Conservation (phyloP, 1,284 basidiomycete species). For the Stygiomarasmius scandens region DNA sequence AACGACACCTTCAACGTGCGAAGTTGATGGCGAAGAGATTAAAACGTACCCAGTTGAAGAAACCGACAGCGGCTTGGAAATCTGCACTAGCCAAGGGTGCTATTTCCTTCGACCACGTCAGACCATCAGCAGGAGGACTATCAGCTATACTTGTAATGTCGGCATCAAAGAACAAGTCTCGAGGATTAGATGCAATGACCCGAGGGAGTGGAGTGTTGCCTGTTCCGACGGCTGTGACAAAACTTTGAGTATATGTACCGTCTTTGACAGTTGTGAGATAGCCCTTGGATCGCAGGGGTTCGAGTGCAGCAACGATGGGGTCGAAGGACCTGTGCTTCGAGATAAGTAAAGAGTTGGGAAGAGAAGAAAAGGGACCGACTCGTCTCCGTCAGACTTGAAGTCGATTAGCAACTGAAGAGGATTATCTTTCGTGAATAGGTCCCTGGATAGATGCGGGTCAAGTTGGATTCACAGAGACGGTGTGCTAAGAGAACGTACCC, state of each 20-base stretch:
- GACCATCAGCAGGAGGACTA: neutral
- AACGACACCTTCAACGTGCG: too few species aligned
- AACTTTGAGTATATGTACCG: neutral
- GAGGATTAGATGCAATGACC: neutral
- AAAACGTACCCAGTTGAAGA: neutral
- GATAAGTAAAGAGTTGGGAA: too few species aligned
- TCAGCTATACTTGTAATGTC: neutral
- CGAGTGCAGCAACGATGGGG: neutral
- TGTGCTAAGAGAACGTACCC: neutral
- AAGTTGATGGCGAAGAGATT: too few species aligned
- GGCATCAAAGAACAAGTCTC: neutral
- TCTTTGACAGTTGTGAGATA: slow-evolving; percentile 1
- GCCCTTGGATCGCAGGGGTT: neutral
- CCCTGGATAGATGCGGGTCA: neutral
- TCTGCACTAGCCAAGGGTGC: neutral
- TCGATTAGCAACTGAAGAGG: slow-evolving; percentile 1
- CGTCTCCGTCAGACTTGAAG: slow-evolving; percentile 3
- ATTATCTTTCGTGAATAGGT: neutral
- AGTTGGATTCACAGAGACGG: neutral
- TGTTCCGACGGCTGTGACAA: slow-evolving; percentile 1
- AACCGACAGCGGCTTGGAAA: neutral
- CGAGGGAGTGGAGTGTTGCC: neutral
- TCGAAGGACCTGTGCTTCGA: neutral
- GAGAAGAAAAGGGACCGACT: neutral
- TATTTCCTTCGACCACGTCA: neutral